Conservation (phyloP, 2,329 filamentous ascomycete genomes). For the Nemania diffusa region DNA sequence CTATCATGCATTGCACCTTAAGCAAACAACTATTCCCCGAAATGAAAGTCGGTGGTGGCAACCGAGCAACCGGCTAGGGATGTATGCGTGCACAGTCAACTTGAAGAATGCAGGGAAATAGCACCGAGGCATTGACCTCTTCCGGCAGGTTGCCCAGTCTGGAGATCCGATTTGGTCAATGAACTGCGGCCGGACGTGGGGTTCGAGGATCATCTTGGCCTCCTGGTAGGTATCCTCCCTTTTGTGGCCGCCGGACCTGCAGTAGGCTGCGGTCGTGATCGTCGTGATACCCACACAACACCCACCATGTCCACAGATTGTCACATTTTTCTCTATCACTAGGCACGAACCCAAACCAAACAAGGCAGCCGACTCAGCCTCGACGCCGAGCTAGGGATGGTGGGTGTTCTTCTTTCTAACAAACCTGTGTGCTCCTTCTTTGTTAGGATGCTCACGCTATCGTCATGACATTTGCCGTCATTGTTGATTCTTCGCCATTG, state of each 20-base stretch:
- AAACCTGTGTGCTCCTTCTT: slow-evolving; percentile 21
- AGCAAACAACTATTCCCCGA: not conserved
- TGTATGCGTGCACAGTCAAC: not conserved
- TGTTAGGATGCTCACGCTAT: slow-evolving; percentile 16
- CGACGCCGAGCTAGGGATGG: slow-evolving; percentile 12
- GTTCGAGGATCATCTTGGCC: slow-evolving; percentile 21
- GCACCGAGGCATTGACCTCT: not conserved
- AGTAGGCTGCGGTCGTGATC: slow-evolving; percentile 31
- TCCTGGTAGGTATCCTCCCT: slow-evolving; percentile 2
- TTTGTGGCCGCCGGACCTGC: slow-evolving; percentile 20
- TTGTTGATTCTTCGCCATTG: not conserved
- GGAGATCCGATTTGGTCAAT: slow-evolving; percentile 14
- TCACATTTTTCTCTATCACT: slow-evolving; percentile 4
- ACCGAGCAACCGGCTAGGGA: not conserved
- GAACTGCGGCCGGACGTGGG: not conserved
- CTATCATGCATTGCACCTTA: slow-evolving; percentile 2
- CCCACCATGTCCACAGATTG: slow-evolving; percentile 21
- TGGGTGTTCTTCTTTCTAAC: slow-evolving; percentile 5
- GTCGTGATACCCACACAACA: slow-evolving; percentile 27
- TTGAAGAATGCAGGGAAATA: not conserved
- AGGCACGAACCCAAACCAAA: slow-evolving; percentile 22
- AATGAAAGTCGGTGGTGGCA: slow-evolving; percentile 1
- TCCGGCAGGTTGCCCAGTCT: not conserved
- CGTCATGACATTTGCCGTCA: not conserved
- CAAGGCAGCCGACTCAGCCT: slow-evolving; percentile 30